Conservation (phyloP, 148 eudicot species). For the Nyssa sinensis region DNA sequence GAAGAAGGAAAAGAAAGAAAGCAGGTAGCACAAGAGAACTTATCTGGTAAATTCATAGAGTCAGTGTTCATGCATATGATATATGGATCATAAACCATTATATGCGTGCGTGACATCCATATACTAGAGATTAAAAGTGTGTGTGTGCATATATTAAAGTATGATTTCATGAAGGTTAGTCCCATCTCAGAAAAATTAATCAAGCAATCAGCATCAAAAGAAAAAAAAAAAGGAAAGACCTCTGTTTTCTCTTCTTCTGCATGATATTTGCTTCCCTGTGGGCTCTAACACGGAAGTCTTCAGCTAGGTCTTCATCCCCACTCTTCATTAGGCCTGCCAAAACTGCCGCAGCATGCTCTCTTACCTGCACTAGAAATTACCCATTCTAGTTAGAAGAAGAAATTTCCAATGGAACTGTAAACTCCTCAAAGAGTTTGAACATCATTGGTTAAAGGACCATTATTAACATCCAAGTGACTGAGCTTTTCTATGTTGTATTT, state of each 20-base stretch:
- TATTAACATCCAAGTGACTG: slow-evolving; percentile 8
- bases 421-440: neutral
- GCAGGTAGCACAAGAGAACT: too few species aligned
- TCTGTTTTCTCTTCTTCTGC: slow-evolving; percentile 63
- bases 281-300: slow-evolving; percentile 78
- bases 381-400: slow-evolving; percentile 6
- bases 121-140: neutral
- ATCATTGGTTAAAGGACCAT: slow-evolving; percentile 5
- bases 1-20: too few species aligned
- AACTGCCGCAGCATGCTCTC: slow-evolving; percentile 99
- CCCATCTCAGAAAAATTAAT: neutral
- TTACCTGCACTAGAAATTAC: slow-evolving; percentile 57
- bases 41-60: too few species aligned
- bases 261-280: slow-evolving; percentile 62
- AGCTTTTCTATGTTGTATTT: neutral
- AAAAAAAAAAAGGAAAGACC: slow-evolving; percentile 40
- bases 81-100: too few species aligned
- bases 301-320: slow-evolving; percentile 63
- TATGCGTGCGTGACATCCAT: too few species aligned
- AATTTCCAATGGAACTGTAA: slow-evolving; percentile 4
- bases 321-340: slow-evolving; percentile 97
- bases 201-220: neutral
- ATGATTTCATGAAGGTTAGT: neutral
- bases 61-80: neutral
- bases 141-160: neutral